Evolutionary conservation across 2,329 filamentous ascomycete species (phyloP), one percentile per base, ranked within the genome.

Genomic region (Neonectria hederae): DNA sequence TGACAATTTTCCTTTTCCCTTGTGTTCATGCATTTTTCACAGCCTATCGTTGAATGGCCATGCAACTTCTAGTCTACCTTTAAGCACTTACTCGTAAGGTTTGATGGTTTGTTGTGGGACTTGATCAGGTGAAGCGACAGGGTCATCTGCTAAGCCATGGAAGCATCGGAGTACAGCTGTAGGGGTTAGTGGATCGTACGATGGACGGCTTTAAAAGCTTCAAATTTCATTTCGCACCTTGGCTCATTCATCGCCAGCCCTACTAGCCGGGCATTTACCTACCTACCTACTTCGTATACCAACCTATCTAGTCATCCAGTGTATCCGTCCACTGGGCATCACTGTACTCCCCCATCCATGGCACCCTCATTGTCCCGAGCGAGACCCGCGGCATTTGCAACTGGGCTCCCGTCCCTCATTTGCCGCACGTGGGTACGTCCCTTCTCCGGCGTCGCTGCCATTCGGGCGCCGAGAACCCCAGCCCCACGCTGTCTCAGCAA

Each of bases 381-480:
- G 52, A 69, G 53, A 28, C 55, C 67, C 17, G 35, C 60, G 14
- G 46, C 62, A 57, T 43, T 46, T 43, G 53, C 28, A 26, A 24
- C 64, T 40, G 61, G 51, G 46, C 53, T 67, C 53, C 54, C 62
- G 55, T 64, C 61, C 19, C 64, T 65, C 49, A 51, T 57, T 61
- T 57, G 52, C 24, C 59, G 68, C 72, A 73, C 65, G 65, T 74
- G 70, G 70, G 69, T 65, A 59, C 70, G 67, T 56, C 63, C 59
- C 67, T 54, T 72, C 65, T 71, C 72, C 59, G 59, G 64, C 62
- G 35, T 65, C 63, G 68, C 66, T 69, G 55, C 67, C 53, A 56
- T 54, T 73, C 69, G 71, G 71, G 46, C 62, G 67, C 71, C 71
- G 71, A 72, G 49, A 49, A 49, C 35, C 21, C 55, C 59, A 42